Conservation (phyloP, 2,329 filamentous ascomycete genomes). For the Cladosporium halotolerans region DNA sequence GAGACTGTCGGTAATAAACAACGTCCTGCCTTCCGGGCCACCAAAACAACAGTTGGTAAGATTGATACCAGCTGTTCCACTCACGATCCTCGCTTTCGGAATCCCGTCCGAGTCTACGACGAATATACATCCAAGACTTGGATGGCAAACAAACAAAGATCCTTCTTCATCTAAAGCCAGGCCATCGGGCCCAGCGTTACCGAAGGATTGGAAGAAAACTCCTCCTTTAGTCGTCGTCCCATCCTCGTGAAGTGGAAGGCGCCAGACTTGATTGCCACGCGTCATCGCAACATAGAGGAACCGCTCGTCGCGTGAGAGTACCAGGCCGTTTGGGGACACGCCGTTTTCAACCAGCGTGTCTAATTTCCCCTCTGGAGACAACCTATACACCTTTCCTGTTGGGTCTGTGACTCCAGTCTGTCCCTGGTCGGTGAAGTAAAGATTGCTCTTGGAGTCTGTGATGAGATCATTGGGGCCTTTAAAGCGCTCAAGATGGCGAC, state of each 20-base stretch:
- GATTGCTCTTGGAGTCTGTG: constrained; percentile 31
- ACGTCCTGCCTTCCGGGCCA: constrained; percentile 3
- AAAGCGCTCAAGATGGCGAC: constrained; percentile 39
- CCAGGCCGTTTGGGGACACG: constrained; percentile 3
- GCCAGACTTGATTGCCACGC: constrained; percentile 38
- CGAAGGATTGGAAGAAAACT: constrained; percentile 38
- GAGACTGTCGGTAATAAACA: constrained; percentile 6
- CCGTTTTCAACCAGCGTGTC: constrained; percentile 20
- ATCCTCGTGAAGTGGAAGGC: constrained; percentile 34
- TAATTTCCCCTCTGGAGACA: constrained; percentile 31
- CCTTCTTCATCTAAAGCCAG: constrained; percentile 36
- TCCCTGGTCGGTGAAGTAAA: constrained; percentile 43
- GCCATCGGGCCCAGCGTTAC: constrained; percentile 36
- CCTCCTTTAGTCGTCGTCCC: constrained; percentile 36
- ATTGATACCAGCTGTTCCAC: constrained; percentile 1
- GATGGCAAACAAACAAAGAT: constrained; percentile 25
- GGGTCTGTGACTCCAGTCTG: constrained; percentile 40
- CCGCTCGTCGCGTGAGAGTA: constrained; percentile 28
- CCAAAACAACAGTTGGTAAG: constrained; percentile 5
- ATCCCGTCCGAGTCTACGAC: constrained; percentile 1
- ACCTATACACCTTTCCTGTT: constrained; percentile 36
- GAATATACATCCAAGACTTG: constrained; percentile 5
- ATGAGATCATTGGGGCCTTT: constrained; percentile 41
- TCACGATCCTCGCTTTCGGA: neutral
- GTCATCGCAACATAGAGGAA: constrained; percentile 38